Evolutionary conservation across 768 basidiomycete genomes (phyloP).

Genomic region (Calvatia gigantea): DNA sequence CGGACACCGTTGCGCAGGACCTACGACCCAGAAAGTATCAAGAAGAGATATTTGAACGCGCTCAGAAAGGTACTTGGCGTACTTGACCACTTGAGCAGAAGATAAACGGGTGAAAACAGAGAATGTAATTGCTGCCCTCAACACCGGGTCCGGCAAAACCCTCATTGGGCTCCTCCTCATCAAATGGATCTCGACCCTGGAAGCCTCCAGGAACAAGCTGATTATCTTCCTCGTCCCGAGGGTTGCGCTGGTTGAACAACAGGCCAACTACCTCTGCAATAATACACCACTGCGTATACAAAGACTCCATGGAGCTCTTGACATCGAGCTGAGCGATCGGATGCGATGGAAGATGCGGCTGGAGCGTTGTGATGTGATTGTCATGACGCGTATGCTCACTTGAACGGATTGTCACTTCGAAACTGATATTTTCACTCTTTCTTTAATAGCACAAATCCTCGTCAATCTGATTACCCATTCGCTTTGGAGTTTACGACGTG

Average conservation of each 20-base stretch:
- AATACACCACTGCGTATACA: conserved; percentile 65
- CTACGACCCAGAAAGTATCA: conserved; percentile 53
- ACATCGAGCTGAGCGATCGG: conserved; percentile 69
- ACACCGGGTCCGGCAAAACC: conserved; percentile 79
- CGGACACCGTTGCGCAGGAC: neutral
- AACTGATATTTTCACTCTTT: neutral
- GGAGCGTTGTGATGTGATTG: conserved; percentile 65
- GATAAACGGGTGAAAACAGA: conserved; percentile 20
- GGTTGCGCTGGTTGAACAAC: conserved; percentile 83
- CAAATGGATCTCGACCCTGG: conserved; percentile 64
- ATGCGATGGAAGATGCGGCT: conserved; percentile 63
- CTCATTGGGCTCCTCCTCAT: conserved; percentile 73
- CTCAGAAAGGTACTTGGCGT: conserved; percentile 38
- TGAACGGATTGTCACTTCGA: neutral
- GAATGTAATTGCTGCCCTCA: conserved; percentile 72
- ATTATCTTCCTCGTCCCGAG: conserved; percentile 83
- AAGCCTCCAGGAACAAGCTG: conserved; percentile 49
- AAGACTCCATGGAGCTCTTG: conserved; percentile 67
- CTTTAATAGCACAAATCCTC: conserved; percentile 69
- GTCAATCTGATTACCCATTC: conserved; percentile 79
- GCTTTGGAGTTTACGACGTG: conserved; percentile 67
- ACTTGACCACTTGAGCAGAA: neutral
- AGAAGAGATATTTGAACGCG: conserved; percentile 65
- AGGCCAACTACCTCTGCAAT: conserved; percentile 60
- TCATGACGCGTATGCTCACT: conserved; percentile 69